phyloP scores from a whole-genome alignment of 2,329 filamentous ascomycete genomes.

The Neopestalotiopsis sp. region DNA sequence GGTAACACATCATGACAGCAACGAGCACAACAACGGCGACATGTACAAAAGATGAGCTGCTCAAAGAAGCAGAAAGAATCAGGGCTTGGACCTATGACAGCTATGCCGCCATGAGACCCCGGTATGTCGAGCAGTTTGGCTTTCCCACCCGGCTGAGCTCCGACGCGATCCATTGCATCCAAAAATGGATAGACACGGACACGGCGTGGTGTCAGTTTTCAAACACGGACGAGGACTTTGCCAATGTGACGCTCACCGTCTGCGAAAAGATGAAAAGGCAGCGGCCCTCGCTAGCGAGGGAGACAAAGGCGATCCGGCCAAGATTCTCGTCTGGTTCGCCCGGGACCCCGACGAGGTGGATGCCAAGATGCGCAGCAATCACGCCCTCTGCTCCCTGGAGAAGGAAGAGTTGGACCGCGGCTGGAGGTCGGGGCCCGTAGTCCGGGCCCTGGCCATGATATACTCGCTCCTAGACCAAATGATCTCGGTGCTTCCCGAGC shows the following conservation, averaged over 20 bases:
- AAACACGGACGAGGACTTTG: not conserved
- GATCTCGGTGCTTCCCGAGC: constrained; percentile 7
- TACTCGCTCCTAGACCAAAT: constrained; percentile 14
- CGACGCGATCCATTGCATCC: not conserved
- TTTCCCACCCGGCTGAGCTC: not conserved
- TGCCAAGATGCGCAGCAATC: no score
- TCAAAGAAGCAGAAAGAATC: not conserved
- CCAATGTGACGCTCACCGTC: constrained; percentile 1
- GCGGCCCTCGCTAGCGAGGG: not conserved
- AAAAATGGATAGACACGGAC: constrained; percentile 3
- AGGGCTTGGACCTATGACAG: not conserved
- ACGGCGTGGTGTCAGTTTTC: constrained; percentile 3
- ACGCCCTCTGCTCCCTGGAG: not conserved
- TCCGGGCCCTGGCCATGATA: constrained; percentile 9
- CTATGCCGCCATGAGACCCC: not conserved
- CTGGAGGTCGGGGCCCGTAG: not conserved
- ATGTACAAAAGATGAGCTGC: not conserved
- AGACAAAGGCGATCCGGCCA: not conserved
- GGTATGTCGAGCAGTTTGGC: not conserved
- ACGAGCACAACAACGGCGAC: not conserved
- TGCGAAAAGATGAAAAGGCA: not conserved
- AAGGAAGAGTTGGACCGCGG: not conserved
- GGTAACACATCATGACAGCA: not conserved
- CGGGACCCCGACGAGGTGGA: no score
- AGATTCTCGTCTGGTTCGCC: not conserved